Base-by-base conservation (phyloP, 768 basidiomycete genomes). In the Leccinum sublutescens region DNA sequence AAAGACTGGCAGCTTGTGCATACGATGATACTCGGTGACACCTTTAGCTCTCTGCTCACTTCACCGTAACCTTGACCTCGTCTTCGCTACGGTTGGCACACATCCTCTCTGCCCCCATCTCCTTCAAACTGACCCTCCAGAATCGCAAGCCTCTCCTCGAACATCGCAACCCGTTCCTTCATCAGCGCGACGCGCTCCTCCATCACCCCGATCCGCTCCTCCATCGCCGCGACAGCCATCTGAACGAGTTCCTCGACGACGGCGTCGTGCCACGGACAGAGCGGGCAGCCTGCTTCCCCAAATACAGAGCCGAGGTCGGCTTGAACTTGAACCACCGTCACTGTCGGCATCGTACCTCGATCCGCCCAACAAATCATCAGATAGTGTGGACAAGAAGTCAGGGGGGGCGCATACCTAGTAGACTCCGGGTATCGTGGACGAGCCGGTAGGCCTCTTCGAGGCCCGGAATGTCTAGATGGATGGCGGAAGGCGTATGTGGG, bases 341-440 rank as follows among this genome's bases (percentile, higher is more conserved):
- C 15, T 33, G 31, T 19, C 31, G 51, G 19, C 31, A 51, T 51
- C 31, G 50, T 33, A 21, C 31, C 51, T 34, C 3, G 21, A 48
- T 25, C 0, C 3, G 6, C 3, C 49, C 15, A 21, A 2, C 0
- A 19, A 43, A 19, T 0, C 5, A 45, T 45, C 19, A 45, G 43
- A 45, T 2, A 11, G 0, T 8, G 40, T 19, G 19, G 43, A 5
- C 40, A 7, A 27, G 27, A 8, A 11, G 2, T 45, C 43, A 9
- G 19, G 43, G 19, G 33, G 8, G 21, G 12, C 5, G 7, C 51
- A 34, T 23, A 52, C 51, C 33, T 21, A 52, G 21, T 19, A 52
- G 19, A 12, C 33, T 33, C 51, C 15, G 51, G 15, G 51, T 52
- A 12, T 52, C 34, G 5, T 36, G 7, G 21, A 52, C 33, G 51